phyloP scores from a whole-genome alignment of 176 grass and related monocot species.

The Carex myosuroides region DNA sequence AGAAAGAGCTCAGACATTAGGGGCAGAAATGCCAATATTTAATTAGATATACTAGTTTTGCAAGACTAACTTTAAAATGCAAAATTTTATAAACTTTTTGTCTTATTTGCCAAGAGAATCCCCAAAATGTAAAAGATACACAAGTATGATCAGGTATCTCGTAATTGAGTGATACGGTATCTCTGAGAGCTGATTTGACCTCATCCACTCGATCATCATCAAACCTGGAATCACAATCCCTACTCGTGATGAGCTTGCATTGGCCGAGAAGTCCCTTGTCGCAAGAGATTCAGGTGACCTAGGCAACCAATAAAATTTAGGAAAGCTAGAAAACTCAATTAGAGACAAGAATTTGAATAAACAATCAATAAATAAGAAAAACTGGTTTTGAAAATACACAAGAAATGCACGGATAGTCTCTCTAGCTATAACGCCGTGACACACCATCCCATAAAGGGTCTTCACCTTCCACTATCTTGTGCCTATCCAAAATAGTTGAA shows the following conservation, averaged over 20 bases:
- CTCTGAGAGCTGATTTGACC: conserved; percentile 83
- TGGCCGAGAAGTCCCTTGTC: conserved; percentile 77
- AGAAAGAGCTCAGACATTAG: not conserved
- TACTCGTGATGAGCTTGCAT: conserved; percentile 49
- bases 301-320: conserved; percentile 21
- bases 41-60: not conserved
- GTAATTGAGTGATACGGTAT: conserved; percentile 77
- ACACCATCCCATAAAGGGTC: conserved; percentile 90
- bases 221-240: conserved; percentile 51
- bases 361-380: conserved; percentile 24
- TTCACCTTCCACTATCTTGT: conserved; percentile 85
- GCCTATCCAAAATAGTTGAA: conserved; percentile 36
- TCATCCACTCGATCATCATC: conserved; percentile 88
- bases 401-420: conserved; percentile 89
- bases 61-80: not conserved
- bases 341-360: not conserved
- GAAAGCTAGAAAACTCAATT: not conserved
- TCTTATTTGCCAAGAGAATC: conserved; percentile 18
- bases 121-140: not conserved
- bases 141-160: too few relatives aligned
- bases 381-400: conserved; percentile 89
- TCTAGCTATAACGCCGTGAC: conserved; percentile 78
- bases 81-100: not conserved
- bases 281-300: conserved; percentile 80
- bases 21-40: not conserved